A percentile compares a stretch with the other conserved stretches of the same genome.
phyloP scores from a whole-genome alignment of 2,329 filamentous ascomycete species.

The Beauveria brongniartii region DNA sequence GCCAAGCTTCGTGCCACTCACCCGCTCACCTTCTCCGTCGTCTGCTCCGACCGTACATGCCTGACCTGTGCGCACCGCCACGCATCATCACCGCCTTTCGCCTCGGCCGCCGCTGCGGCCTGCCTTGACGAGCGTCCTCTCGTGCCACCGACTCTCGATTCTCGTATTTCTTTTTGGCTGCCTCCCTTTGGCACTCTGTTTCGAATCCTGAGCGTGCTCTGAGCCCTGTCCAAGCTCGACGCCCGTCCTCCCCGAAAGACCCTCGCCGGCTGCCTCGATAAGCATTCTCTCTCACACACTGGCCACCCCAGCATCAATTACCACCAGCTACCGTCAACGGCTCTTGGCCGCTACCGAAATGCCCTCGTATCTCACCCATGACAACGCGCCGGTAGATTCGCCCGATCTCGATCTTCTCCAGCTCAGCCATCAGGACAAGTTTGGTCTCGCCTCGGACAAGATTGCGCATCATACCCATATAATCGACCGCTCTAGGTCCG shows the following conservation, averaged over 20 bases:
- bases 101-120: background rate
- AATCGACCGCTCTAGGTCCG: slow-evolving; percentile 33
- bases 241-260: background rate
- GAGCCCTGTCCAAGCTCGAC: background rate
- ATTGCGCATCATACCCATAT: slow-evolving; percentile 28
- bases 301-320: background rate
- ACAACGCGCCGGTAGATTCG: slow-evolving; percentile 33
- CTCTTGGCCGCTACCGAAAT: slow-evolving; percentile 27
- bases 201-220: background rate
- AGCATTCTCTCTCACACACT: background rate
- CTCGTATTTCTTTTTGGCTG: background rate
- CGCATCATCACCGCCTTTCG: slow-evolving; percentile 5
- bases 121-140: slow-evolving; percentile 4
- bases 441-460: slow-evolving; percentile 26
- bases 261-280: background rate
- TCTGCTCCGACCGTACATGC: slow-evolving; percentile 8
- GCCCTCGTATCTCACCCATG: slow-evolving; percentile 47
- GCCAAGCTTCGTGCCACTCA: background rate
- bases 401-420: slow-evolving; percentile 35
- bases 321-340: background rate
- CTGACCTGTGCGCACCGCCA: slow-evolving; percentile 3
- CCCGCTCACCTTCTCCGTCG: background rate
- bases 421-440: slow-evolving; percentile 33
- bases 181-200: background rate
- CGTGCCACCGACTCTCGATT: background rate